These are phyloP conservation scores for Cyclotella cryptica DNA, from an alignment of 108 stramenopile genomes.

Conservation along the genomic window DNA sequence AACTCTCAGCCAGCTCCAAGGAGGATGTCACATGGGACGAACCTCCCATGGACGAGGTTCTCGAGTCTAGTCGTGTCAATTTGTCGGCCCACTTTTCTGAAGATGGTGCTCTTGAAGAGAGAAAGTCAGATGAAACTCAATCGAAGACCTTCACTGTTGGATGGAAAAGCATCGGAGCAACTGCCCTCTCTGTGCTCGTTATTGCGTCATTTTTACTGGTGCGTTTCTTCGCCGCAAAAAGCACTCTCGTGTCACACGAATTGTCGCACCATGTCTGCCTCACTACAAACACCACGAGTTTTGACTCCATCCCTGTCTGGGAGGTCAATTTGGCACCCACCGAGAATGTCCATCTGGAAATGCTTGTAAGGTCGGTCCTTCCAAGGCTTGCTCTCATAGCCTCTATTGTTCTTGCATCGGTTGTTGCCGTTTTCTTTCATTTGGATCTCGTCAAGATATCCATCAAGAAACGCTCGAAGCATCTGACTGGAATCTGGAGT, in stretches of 20 bases:
- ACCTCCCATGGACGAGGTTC: neutral
- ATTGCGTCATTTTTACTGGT: neutral
- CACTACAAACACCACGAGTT: slow-evolving; percentile 6
- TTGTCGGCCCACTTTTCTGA: neutral
- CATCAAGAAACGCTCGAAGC: neutral
- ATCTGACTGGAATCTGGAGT: slow-evolving; percentile 39
- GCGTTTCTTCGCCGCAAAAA: neutral
- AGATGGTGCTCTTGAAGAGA: neutral
- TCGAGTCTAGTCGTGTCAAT: neutral
- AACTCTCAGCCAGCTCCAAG: neutral
- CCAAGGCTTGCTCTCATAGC: neutral
- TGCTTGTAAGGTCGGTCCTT: neutral
- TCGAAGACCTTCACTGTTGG: too few species aligned
- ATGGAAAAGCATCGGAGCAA: slow-evolving; percentile 1
- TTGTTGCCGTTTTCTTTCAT: neutral
- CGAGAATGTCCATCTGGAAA: slow-evolving; percentile 1
- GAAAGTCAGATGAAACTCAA: neutral
- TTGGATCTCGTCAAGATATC: neutral
- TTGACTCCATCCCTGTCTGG: slow-evolving; percentile 23
- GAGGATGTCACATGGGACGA: neutral
- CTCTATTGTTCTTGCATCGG: neutral
- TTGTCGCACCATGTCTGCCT: slow-evolving; percentile 15
- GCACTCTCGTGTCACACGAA: neutral
- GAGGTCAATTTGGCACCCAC: slow-evolving; percentile 20
- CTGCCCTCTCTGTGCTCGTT: neutral